Base-by-base conservation (phyloP, 352 stramenopile genomes). In the Pythium oligandrum region DNA sequence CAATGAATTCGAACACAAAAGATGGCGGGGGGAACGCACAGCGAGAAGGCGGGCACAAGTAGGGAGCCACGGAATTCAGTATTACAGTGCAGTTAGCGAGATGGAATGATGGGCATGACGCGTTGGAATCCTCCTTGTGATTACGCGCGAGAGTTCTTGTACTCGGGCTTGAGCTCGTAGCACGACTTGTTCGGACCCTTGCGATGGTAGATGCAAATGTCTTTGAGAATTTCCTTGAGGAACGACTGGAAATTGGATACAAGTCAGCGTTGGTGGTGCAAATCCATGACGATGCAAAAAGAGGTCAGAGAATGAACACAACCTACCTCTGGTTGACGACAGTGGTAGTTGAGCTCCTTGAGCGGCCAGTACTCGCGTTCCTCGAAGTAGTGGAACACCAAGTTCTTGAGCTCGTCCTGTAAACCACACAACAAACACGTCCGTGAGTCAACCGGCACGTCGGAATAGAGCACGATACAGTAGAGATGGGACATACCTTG, bases 121-220 rank as follows among this genome's bases (percentile, higher is more conserved):
- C 17, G 17, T 26, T 26, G 17, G 17, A 26, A 26, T 26, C 17
- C 17, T 26, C 17, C 17, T 26, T 26, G 69, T 66, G 32, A 30
- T 17, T 68, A 68, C 30, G 61, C 54, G 35, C 61, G 61, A 50
- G 55, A 68, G 63, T 90, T 81, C 66, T 95, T 95, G 80, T 91
- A 92, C 63, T 95, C 82, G 35, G 82, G 74, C 61, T 93, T 91
- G 36, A 95, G 69, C 66, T 95, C 84, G 73, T 95, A 93, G 71
- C 83, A 93, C 59, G 79, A 92, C 58, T 95, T 95, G 78, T 95
- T 95, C 3, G 84, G 84, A 6, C 82, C 82, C 66, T 90, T 93
- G 66, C 83, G 83, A 60, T 93, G 82, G 66, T 95, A 95, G 40
- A 87, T 70, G 65, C 84, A 95, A 48, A 95, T 95, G 51, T 95